phyloP scores from a whole-genome alignment of 768 basidiomycete species.

The Xerocomellus chrysenteron region DNA sequence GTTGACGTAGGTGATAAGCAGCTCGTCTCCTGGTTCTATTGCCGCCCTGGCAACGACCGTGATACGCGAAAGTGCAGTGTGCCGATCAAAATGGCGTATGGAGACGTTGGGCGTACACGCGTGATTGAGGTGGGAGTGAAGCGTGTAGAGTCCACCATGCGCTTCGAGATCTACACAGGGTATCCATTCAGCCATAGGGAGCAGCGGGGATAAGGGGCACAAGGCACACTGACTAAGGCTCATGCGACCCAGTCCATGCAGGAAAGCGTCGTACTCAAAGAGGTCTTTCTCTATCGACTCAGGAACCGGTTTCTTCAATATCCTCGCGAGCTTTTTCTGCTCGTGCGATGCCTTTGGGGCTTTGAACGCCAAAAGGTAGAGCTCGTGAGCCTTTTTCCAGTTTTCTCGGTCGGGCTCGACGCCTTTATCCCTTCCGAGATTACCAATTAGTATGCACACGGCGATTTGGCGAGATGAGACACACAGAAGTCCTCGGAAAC shows the following conservation, averaged over 20 bases:
- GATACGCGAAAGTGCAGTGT: slow-evolving; percentile 69
- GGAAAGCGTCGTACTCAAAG: slow-evolving; percentile 76
- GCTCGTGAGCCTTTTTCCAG: slow-evolving; percentile 65
- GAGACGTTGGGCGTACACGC: slow-evolving; percentile 78
- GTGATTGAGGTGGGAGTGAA: slow-evolving; percentile 90
- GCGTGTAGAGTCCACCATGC: slow-evolving; percentile 81
- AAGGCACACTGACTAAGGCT: slow-evolving; percentile 63
- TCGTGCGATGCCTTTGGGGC: slow-evolving; percentile 49
- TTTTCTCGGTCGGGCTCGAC: slow-evolving; percentile 58
- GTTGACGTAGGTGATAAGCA: slow-evolving; percentile 77
- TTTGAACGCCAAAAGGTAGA: slow-evolving; percentile 62
- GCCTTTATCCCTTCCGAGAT: slow-evolving; percentile 29
- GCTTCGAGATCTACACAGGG: slow-evolving; percentile 65
- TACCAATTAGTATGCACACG: neutral
- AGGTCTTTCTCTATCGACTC: slow-evolving; percentile 53
- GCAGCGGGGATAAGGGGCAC: neutral
- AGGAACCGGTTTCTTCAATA: slow-evolving; percentile 51
- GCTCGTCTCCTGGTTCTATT: slow-evolving; percentile 71
- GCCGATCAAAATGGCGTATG: slow-evolving; percentile 72
- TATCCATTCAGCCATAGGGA: slow-evolving; percentile 1
- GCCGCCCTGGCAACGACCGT: slow-evolving; percentile 65
- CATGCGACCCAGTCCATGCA: slow-evolving; percentile 73
- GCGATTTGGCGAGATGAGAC: neutral
- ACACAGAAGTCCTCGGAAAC: slow-evolving; percentile 38
- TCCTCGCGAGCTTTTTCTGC: slow-evolving; percentile 54